Percentiles rank a stretch among this genome's conserved stretches.
These are phyloP conservation scores for Boletus pseudopeckii DNA, from an alignment of 768 basidiomycete species.

Conservation along the genomic window DNA sequence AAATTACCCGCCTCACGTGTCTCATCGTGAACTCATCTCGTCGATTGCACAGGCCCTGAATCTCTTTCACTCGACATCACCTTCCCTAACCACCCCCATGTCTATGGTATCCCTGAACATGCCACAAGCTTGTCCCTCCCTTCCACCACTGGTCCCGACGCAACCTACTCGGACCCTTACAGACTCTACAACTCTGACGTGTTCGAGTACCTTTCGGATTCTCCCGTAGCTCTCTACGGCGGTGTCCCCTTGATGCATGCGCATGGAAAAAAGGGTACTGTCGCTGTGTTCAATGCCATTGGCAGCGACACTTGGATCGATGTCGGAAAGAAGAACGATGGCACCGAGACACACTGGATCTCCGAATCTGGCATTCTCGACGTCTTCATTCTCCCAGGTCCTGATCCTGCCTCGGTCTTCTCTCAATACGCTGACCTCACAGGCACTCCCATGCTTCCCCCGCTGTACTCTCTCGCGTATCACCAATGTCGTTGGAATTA, in stretches of 20 bases:
- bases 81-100: constrained; percentile 87
- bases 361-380: constrained; percentile 97
- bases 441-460: constrained; percentile 83
- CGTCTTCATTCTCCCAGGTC: constrained; percentile 90
- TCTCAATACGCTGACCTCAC: constrained; percentile 83
- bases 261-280: constrained; percentile 81
- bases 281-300: constrained; percentile 84
- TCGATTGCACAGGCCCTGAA: constrained; percentile 75
- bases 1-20: not conserved
- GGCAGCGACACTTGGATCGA: constrained; percentile 96
- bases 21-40: not conserved
- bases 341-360: constrained; percentile 92
- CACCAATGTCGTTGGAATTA: constrained; percentile 99
- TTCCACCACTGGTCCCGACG: constrained; percentile 74
- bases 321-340: constrained; percentile 53
- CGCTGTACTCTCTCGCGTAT: constrained; percentile 88
- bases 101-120: constrained; percentile 97
- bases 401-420: constrained; percentile 78
- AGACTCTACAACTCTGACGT: constrained; percentile 94
- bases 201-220: constrained; percentile 89
- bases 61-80: constrained; percentile 88
- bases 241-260: constrained; percentile 93
- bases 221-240: constrained; percentile 82
- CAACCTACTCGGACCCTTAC: constrained; percentile 85
- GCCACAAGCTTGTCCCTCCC: constrained; percentile 89